These are phyloP conservation scores for Gastrolobium villosum DNA, from an alignment of 306 rosid genomes.

Conservation along the genomic window DNA sequence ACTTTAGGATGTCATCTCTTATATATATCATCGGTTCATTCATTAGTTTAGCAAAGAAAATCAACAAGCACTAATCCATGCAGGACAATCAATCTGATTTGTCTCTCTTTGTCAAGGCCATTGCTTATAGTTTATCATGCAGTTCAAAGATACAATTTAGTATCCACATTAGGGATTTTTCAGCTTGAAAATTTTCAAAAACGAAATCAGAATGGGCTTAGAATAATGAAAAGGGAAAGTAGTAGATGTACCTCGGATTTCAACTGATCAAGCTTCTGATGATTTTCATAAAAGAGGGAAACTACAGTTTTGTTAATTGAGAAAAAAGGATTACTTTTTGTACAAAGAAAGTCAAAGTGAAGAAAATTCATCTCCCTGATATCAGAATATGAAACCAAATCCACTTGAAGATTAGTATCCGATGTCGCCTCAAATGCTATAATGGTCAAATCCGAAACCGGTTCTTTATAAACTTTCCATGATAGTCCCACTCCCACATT, in stretches of 20 bases:
- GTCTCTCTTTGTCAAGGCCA: neutral
- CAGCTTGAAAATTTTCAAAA: neutral
- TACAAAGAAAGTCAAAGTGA: constrained; percentile 60
- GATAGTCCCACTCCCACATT: neutral
- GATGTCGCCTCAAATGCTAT: constrained; percentile 55
- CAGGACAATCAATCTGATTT: neutral
- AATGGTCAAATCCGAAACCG: constrained; percentile 22
- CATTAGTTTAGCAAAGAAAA: neutral
- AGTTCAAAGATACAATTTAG: no score
- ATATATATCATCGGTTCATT: neutral
- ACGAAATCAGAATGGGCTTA: neutral
- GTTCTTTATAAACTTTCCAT: constrained; percentile 5
- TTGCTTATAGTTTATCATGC: neutral
- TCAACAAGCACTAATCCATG: neutral
- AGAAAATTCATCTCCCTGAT: constrained; percentile 26
- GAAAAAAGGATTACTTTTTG: constrained; percentile 36
- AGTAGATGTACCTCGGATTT: constrained; percentile 49
- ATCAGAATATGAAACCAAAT: constrained; percentile 42
- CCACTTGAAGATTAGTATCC: neutral
- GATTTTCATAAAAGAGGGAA: constrained; percentile 41
- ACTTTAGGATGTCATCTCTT: neutral
- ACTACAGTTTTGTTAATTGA: constrained; percentile 48
- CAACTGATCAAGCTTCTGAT: constrained; percentile 30
- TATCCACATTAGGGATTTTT: neutral
- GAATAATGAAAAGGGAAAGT: neutral